Percentiles rank a stretch among this genome's conserved stretches.
phyloP scores from a whole-genome alignment of 179 eudicot genomes.

The Actinidia arguta region DNA sequence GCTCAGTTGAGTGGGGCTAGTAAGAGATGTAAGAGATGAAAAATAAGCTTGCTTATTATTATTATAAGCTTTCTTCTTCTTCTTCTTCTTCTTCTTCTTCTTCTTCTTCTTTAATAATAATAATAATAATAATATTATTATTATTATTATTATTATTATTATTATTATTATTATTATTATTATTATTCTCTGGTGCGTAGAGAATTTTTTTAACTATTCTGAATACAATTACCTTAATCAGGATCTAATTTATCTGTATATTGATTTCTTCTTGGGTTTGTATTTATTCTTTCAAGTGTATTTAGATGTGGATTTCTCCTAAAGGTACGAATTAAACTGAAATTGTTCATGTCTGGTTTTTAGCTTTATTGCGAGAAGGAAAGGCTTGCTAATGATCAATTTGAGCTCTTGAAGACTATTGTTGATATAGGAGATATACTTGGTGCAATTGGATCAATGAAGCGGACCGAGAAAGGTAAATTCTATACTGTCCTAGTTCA shows the following conservation, averaged over 20 bases:
- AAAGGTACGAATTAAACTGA: neutral
- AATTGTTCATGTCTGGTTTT: slow-evolving; percentile 25
- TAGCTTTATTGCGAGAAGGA: slow-evolving; percentile 97
- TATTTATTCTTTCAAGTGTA: neutral
- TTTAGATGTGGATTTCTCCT: neutral
- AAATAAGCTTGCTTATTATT: neutral
- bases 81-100: too few species aligned
- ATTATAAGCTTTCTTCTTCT: too few species aligned
- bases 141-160: too few species aligned
- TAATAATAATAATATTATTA: too few species aligned
- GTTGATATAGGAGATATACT: slow-evolving; percentile 95
- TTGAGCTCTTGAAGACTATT: slow-evolving; percentile 76
- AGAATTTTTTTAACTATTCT: neutral
- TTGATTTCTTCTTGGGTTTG: neutral
- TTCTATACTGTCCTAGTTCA: neutral
- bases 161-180: too few species aligned
- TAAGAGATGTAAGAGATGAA: neutral
- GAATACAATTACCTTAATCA: neutral
- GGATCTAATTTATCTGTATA: neutral
- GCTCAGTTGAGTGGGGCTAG: neutral
- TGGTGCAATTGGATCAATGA: slow-evolving; percentile 88
- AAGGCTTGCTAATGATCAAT: slow-evolving; percentile 63
- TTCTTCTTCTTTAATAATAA: too few species aligned
- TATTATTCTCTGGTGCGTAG: too few species aligned
- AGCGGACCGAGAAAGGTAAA: slow-evolving; percentile 89